These are phyloP conservation scores for Ceratonia siliqua DNA, from an alignment of 306 rosid species.

Conservation along the genomic window DNA sequence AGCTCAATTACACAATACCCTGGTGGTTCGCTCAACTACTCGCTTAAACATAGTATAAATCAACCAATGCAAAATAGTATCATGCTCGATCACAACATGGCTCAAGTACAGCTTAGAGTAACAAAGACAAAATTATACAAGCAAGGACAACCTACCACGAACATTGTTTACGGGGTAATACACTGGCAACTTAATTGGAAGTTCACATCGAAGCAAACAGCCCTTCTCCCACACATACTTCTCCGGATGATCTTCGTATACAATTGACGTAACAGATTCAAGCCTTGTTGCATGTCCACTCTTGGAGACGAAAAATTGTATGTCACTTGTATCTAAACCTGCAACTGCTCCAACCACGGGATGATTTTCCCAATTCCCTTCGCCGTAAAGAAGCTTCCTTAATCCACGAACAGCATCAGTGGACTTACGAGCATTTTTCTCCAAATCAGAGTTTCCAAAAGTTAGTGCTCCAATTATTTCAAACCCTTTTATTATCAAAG, in stretches of 20 bases:
- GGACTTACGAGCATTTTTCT: conserved; percentile 48
- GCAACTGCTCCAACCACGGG: conserved; percentile 62
- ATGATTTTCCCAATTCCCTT: conserved; percentile 27
- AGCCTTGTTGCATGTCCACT: conserved; percentile 34
- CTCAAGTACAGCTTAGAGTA: background rate
- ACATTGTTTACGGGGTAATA: conserved; percentile 56
- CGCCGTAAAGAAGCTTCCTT: conserved; percentile 49
- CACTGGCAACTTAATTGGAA: conserved; percentile 70
- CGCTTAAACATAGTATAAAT: conserved; percentile 8
- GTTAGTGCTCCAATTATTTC: conserved; percentile 66
- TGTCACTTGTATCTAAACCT: conserved; percentile 40
- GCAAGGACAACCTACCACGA: conserved; percentile 47
- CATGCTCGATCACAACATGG: background rate
- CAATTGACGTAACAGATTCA: conserved; percentile 44
- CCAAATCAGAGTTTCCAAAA: conserved; percentile 40
- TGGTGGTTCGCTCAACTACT: background rate
- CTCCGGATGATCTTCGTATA: conserved; percentile 51
- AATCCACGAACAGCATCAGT: conserved; percentile 48
- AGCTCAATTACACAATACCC: background rate
- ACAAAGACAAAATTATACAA: background rate
- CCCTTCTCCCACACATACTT: conserved; percentile 85
- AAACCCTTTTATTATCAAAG: conserved; percentile 68
- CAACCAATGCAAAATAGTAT: conserved; percentile 21
- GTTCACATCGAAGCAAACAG: conserved; percentile 74
- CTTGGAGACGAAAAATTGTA: conserved; percentile 53